phyloP scores from a whole-genome alignment of 306 rosid genomes.

The Neltuma alba region DNA sequence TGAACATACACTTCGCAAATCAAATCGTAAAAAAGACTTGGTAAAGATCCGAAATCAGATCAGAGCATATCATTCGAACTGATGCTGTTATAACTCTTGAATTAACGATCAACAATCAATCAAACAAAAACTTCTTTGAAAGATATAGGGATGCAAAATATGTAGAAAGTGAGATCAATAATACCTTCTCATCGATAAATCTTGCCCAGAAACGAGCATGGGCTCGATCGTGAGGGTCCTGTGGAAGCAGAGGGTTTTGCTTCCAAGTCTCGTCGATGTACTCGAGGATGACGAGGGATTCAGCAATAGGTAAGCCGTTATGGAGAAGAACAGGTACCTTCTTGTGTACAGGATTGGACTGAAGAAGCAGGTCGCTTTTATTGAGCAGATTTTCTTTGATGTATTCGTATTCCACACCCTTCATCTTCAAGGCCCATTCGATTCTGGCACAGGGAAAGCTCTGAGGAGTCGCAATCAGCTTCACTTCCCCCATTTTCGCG shows the following conservation, averaged over 20 bases:
- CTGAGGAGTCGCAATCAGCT: conserved; percentile 41
- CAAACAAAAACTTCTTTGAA: background rate
- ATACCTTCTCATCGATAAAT: conserved; percentile 54
- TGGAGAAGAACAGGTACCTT: conserved; percentile 53
- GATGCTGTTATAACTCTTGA: background rate
- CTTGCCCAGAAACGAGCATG: conserved; percentile 57
- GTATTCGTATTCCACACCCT: conserved; percentile 55
- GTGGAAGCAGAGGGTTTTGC: conserved; percentile 45
- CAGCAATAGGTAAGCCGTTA: conserved; percentile 36
- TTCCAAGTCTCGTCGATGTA: conserved; percentile 63
- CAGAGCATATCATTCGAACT: background rate
- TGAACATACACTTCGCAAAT: background rate
- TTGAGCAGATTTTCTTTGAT: conserved; percentile 43
- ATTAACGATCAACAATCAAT: background rate
- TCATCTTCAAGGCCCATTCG: conserved; percentile 53
- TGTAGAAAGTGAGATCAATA: background rate
- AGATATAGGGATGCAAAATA: background rate
- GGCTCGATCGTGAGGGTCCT: conserved; percentile 41
- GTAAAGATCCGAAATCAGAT: background rate
- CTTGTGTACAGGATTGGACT: conserved; percentile 56
- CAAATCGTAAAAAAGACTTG: background rate
- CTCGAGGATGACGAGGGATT: conserved; percentile 57
- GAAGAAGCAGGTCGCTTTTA: conserved; percentile 51
- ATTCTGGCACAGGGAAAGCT: conserved; percentile 51
- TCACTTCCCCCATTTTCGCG: conserved; percentile 44